Base-by-base conservation (phyloP, 1,139 yeast species). In the Meyerozyma sp. region DNA sequence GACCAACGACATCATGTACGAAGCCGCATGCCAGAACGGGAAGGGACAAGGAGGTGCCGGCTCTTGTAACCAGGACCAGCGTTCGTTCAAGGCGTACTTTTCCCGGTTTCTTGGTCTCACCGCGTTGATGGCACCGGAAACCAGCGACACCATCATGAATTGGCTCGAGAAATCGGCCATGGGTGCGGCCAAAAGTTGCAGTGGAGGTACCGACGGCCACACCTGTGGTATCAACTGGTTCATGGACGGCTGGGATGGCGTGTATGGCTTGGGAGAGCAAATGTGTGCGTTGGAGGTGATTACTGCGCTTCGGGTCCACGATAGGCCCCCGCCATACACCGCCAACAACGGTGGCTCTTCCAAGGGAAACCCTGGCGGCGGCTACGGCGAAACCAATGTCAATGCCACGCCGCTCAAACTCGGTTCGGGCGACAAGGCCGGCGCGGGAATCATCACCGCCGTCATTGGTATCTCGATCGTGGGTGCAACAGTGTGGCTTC, bases 191-290 rank as follows among this genome's bases (percentile, higher is more conserved):
- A 66, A 66, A 49, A 75, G 91, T 1, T 87, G 94, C 58, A 62
- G 75, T 16, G 94, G 94, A 44, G 93, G 93, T 49, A 49, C 65
- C 1, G 91, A 84, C 58, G 84, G 84, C n/a, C 81, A 79, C 49
- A 84, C 93, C 0, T 86, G 94, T 64, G 93, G 93, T 23, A 66
- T 77, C 50, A 68, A 76, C 55, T 86, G 94, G 94, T 55, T 69
- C 11, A 56, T 59, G 32, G 65, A 62, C 30, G 44, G 53, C 26
- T 82, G 85, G 80, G 94, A 86, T 63, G 82, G 79, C 4, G 55
- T 58, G 36, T 84, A 74, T 57, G 94, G 95, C 5, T 66, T 87
- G 20, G 95, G 95, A 34, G 93, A 87, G 60, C 91, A 87, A 59
- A 79, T 84, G 75, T 69, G 77, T 43, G 91, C 95, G 0, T 66